phyloP scores from a whole-genome alignment of 108 stramenopile genomes.

The Licmophora abbreviata region DNA sequence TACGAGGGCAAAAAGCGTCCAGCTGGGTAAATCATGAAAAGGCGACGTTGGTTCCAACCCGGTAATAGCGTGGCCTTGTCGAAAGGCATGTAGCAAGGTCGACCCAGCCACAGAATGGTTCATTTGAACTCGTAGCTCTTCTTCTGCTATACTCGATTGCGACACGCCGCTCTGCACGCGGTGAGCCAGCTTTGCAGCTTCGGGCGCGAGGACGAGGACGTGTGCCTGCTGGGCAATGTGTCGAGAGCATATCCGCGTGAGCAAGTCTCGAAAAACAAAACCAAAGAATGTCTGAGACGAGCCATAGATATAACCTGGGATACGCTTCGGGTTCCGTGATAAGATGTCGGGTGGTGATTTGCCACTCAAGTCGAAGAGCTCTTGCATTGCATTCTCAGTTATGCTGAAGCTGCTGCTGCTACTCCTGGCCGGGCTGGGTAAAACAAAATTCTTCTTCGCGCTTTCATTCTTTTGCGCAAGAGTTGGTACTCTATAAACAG shows the following conservation, averaged over 20 bases:
- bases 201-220: conserved; percentile 24
- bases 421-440: too few relatives aligned
- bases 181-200: conserved; percentile 4
- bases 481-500: too few relatives aligned
- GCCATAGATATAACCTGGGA: background rate
- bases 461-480: too few relatives aligned
- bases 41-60: conserved; percentile 12
- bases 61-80: conserved; percentile 13
- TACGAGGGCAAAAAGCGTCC: conserved; percentile 25
- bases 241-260: conserved; percentile 23
- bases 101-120: conserved; percentile 14
- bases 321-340: background rate
- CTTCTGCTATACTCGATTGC: conserved; percentile 1
- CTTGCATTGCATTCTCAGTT: too few relatives aligned
- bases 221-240: conserved; percentile 34
- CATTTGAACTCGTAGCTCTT: background rate
- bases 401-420: too few relatives aligned
- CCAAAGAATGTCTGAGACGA: conserved; percentile 2
- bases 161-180: background rate
- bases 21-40: conserved; percentile 13
- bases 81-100: conserved; percentile 3
- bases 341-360: too few relatives aligned
- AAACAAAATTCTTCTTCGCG: too few relatives aligned
- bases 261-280: conserved; percentile 31
- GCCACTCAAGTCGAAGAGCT: too few relatives aligned